Evolutionary conservation across 176 grass and related monocot genomes (phyloP), one percentile per base, ranked within the genome.

Genomic region (Phoenix dactylifera): DNA sequence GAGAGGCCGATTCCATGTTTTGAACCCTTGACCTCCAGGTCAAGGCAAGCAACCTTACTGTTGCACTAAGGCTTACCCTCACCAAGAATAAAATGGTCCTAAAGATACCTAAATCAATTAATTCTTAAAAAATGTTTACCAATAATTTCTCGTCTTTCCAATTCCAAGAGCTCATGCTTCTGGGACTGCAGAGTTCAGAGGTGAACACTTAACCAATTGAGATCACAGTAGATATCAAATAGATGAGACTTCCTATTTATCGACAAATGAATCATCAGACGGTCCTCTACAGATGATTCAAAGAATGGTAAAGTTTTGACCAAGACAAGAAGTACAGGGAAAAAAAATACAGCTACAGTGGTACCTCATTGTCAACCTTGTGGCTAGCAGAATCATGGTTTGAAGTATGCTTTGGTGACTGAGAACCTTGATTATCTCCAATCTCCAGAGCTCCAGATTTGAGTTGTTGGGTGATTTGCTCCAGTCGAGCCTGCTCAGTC

Each of bases 81-180:
- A 30, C 28, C 28, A 30, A 30, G 28, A 30, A 30, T 6, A 30
- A 30, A 30, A 30, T 30, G 28, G 28, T 30, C 28, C 28, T 30
- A 30, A 30, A 5, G 5, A 30, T 30, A 30, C 5, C 28, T 44
- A 44, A 2, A 14, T 12, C 12, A 44, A 44, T 9, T 44, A 7
- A 44, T 44, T 35, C 12, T 44, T 10, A 9, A 14, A 26, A 66
- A 80, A 30, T 30, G 5, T 30, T 75, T 59, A 97, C 93, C 93
- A 73, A 97, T 91, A 68, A 88, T 75, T 80, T 88, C 87, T 70
- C 59, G 69, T 66, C 85, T 88, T 85, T 97, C 87, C 30, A 85
- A 76, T 59, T 91, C 78, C 79, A 97, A 75, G 9, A 75, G 69
- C 51, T 85, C 75, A 79, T 76, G 23, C 59, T 44, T 90, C 67